These are phyloP conservation scores for Cardamine chenopodiifolia DNA, from an alignment of 345 rosid genomes.

Conservation along the genomic window DNA sequence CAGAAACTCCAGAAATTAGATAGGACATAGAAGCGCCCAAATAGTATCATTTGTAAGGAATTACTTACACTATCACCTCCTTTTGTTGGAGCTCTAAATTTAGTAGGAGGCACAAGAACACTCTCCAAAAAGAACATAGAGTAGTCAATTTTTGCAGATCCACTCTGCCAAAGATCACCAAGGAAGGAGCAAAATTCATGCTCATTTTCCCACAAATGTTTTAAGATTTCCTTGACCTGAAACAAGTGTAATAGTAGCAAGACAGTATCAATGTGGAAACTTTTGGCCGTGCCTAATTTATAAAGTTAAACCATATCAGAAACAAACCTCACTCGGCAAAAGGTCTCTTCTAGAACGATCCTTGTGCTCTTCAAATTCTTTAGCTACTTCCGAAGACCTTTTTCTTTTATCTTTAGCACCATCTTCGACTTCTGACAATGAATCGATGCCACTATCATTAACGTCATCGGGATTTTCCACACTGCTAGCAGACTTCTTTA, in stretches of 20 bases:
- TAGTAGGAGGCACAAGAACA: conserved; percentile 84
- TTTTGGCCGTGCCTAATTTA: background rate
- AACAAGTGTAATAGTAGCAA: conserved; percentile 22
- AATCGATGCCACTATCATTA: conserved; percentile 38
- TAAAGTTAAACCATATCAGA: conserved; percentile 19
- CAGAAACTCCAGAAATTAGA: conserved; percentile 5
- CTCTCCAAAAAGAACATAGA: conserved; percentile 80
- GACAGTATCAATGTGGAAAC: conserved; percentile 6
- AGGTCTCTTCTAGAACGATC: conserved; percentile 48
- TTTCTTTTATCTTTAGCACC: conserved; percentile 40
- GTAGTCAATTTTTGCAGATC: conserved; percentile 50
- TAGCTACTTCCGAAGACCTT: conserved; percentile 34
- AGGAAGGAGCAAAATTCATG: conserved; percentile 70
- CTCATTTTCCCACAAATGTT: conserved; percentile 87
- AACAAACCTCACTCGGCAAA: conserved; percentile 74
- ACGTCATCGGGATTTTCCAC: conserved; percentile 48
- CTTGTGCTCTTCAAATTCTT: conserved; percentile 48
- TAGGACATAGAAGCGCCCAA: background rate
- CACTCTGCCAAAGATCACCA: conserved; percentile 72
- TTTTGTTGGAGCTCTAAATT: conserved; percentile 83
- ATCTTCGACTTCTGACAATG: conserved; percentile 40
- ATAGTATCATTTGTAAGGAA: background rate
- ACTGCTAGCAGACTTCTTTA: conserved; percentile 44
- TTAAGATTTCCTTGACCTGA: conserved; percentile 64
- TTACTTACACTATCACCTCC: conserved; percentile 88